Evolutionary conservation across 345 rosid genomes (phyloP).

Genomic region (Rhizophora apiculata): DNA sequence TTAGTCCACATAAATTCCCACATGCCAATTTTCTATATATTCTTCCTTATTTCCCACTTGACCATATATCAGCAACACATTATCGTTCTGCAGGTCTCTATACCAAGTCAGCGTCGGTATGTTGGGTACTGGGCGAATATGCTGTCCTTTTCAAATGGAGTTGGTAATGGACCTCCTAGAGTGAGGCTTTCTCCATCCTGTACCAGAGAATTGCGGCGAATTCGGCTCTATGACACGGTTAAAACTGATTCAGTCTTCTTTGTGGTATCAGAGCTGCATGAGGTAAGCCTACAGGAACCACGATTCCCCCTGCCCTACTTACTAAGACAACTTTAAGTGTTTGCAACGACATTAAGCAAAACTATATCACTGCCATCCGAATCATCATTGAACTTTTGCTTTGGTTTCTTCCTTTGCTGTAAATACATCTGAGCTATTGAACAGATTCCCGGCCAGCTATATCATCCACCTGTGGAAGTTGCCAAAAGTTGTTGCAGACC

Average conservation of each 20-base stretch:
- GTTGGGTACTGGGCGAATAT: slow-evolving; percentile 68
- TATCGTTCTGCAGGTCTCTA: slow-evolving; percentile 59
- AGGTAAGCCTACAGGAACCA: slow-evolving; percentile 38
- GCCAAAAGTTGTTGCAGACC: slow-evolving; percentile 64
- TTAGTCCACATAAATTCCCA: no score
- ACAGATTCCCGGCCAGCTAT: slow-evolving; percentile 62
- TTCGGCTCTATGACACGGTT: slow-evolving; percentile 73
- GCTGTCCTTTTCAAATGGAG: slow-evolving; percentile 42
- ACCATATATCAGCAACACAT: no score
- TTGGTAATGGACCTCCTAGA: slow-evolving; percentile 41
- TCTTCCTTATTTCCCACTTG: no score
- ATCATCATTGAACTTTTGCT: not conserved
- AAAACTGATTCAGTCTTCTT: slow-evolving; percentile 67
- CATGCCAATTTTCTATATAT: not conserved
- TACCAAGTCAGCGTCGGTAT: slow-evolving; percentile 93
- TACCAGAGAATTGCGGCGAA: slow-evolving; percentile 65
- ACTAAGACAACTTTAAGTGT: no score
- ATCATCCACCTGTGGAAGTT: slow-evolving; percentile 67
- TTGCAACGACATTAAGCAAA: not conserved
- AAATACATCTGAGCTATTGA: not conserved
- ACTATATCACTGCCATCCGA: not conserved
- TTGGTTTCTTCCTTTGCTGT: not conserved
- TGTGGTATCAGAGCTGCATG: slow-evolving; percentile 79
- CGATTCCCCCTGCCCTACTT: not conserved
- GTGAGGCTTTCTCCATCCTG: slow-evolving; percentile 57